Evolutionary conservation across 148 eudicot species (phyloP).

Genomic region (Rhododendron ovatum): DNA sequence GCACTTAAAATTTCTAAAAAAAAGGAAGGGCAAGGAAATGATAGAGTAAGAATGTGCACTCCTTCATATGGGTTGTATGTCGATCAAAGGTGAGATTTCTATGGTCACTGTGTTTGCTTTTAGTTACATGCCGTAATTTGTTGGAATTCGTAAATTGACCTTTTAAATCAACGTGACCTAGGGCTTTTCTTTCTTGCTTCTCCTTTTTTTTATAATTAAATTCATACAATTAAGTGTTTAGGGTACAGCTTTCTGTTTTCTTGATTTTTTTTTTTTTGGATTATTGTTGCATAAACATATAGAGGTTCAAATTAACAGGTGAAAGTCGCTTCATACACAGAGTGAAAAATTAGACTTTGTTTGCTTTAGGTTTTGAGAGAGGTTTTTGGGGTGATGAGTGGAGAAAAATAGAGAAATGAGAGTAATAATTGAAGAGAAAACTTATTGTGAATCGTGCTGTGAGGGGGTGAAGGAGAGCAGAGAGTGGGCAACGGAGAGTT

Average conservation of each 20-base stretch:
- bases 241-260: neutral
- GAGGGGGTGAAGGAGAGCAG: no score
- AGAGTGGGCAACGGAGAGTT: no score
- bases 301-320: no score
- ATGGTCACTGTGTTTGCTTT: neutral
- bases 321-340: no score
- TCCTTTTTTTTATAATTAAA: neutral
- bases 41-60: no score
- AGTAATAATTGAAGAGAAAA: no score
- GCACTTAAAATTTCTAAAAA: no score
- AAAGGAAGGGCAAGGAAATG: no score
- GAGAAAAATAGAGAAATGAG: no score
- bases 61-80: neutral
- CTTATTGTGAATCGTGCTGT: no score
- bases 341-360: neutral
- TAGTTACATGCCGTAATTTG: neutral
- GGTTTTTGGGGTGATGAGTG: no score
- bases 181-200: neutral
- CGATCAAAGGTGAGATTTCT: neutral
- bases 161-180: neutral
- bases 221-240: neutral
- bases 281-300: neutral
- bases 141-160: neutral
- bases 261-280: neutral
- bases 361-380: no score